These are phyloP conservation scores for Candida tropicalis DNA, from an alignment of 1,139 yeast genomes.

Conservation along the genomic window DNA sequence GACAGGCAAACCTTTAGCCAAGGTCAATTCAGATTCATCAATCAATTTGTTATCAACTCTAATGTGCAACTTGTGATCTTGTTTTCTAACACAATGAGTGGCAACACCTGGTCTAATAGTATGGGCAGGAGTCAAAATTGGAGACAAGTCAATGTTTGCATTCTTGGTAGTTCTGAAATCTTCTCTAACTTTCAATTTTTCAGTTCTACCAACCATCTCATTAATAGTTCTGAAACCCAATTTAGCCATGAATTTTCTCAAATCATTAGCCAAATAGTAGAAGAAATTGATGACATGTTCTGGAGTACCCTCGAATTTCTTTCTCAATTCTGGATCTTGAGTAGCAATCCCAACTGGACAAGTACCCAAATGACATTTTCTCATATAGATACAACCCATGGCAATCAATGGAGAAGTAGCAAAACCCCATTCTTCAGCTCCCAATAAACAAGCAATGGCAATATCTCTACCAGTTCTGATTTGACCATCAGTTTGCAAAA, in stretches of 20 bases:
- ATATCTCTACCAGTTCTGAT: slow-evolving; percentile 94
- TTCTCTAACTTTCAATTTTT: slow-evolving; percentile 81
- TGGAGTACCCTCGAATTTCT: slow-evolving; percentile 94
- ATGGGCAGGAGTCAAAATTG: slow-evolving; percentile 95
- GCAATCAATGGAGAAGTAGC: slow-evolving; percentile 98
- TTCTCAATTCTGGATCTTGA: slow-evolving; percentile 92
- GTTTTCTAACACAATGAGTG: slow-evolving; percentile 88
- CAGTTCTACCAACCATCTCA: slow-evolving; percentile 98
- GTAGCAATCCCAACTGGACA: slow-evolving; percentile 99
- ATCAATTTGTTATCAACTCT: slow-evolving; percentile 93
- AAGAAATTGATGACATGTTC: slow-evolving; percentile 98
- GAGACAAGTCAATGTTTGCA: slow-evolving; percentile 86
- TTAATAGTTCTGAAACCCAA: slow-evolving; percentile 94
- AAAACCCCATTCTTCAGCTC: slow-evolving; percentile 98
- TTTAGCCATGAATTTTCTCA: slow-evolving; percentile 89
- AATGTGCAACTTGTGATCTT: slow-evolving; percentile 90
- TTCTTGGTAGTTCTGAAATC: slow-evolving; percentile 88
- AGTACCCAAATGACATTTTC: slow-evolving; percentile 89
- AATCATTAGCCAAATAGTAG: slow-evolving; percentile 90
- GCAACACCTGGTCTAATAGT: slow-evolving; percentile 98
- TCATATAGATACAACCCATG: slow-evolving; percentile 95
- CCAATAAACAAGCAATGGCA: slow-evolving; percentile 92
- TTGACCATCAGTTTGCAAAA: slow-evolving; percentile 97
- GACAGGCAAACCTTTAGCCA: slow-evolving; percentile 93
- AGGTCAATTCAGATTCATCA: slow-evolving; percentile 91